Percentiles rank a stretch among this genome's conserved stretches.
Conservation (phyloP, 2,329 filamentous ascomycete genomes). For the Fusarium zealandicum region DNA sequence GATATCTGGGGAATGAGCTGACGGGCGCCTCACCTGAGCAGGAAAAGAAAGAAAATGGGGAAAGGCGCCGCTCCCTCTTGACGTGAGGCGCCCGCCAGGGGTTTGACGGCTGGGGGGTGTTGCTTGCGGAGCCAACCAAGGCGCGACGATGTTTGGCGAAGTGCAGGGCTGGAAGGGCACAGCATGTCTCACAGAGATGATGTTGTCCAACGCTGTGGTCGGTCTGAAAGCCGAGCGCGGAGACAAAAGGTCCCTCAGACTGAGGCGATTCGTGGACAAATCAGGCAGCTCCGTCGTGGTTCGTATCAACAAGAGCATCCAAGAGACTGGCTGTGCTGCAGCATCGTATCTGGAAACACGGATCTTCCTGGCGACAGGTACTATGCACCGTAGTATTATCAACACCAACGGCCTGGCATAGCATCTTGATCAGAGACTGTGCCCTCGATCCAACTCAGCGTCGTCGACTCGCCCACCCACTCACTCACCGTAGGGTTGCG, state of each 20-base stretch:
- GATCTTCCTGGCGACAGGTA: constrained; percentile 1
- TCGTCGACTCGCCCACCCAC: too few species aligned
- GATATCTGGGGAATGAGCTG: not conserved
- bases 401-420: too few species aligned
- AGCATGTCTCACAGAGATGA: constrained; percentile 33
- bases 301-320: not conserved
- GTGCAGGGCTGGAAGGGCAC: constrained; percentile 12
- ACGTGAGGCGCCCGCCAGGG: not conserved
- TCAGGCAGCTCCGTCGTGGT: not conserved
- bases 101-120: constrained; percentile 8
- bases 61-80: not conserved
- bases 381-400: too few species aligned
- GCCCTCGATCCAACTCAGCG: too few species aligned
- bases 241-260: constrained; percentile 8
- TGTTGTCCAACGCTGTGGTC: constrained; percentile 6
- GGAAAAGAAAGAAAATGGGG: not conserved
- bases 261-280: too few species aligned
- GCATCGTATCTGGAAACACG: constrained; percentile 9
- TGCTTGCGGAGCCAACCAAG: constrained; percentile 16
- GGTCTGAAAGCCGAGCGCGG: not conserved
- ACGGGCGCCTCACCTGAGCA: constrained; percentile 1
- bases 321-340: not conserved
- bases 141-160: constrained; percentile 9
- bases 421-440: too few species aligned
- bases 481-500: not conserved